Conservation (phyloP, 371 early-diverging fungal species). For the Rhizopus sp. region DNA sequence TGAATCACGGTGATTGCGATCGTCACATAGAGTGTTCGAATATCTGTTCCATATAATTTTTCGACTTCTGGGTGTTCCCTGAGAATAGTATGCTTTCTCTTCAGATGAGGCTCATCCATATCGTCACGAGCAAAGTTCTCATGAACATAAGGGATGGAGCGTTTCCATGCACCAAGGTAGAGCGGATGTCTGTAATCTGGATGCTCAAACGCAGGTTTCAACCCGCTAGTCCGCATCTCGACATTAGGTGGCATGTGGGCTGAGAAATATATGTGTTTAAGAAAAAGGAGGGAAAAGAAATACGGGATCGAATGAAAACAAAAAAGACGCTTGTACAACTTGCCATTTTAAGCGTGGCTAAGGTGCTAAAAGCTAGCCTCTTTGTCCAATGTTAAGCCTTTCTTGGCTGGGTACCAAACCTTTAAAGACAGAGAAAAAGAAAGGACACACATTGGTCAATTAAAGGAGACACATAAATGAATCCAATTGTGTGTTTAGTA, state of each 20-base stretch:
- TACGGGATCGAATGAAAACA: not conserved
- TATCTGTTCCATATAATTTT: slow-evolving; percentile 83
- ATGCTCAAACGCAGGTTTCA: slow-evolving; percentile 18
- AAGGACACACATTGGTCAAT: too few species aligned
- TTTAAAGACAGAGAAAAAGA: too few species aligned
- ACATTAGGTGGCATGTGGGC: slow-evolving; percentile 5
- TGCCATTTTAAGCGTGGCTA: too few species aligned
- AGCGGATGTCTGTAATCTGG: slow-evolving; percentile 79
- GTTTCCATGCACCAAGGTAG: slow-evolving; percentile 84
- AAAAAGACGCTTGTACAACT: not conserved
- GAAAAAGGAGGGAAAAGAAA: not conserved
- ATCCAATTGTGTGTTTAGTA: too few species aligned
- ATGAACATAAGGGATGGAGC: slow-evolving; percentile 76
- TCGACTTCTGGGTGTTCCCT: slow-evolving; percentile 88
- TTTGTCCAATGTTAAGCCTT: too few species aligned
- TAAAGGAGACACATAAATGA: too few species aligned
- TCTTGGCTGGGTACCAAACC: too few species aligned
- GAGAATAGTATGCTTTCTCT: slow-evolving; percentile 87
- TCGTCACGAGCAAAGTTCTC: slow-evolving; percentile 82
- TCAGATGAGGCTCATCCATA: slow-evolving; percentile 94
- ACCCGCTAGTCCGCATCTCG: not conserved
- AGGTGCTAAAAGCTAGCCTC: too few species aligned
- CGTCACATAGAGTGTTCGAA: slow-evolving; percentile 75
- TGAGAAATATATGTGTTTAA: not conserved
- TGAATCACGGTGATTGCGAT: slow-evolving; percentile 70